Conservation (phyloP, 768 basidiomycete genomes). For the Amanita fuliginea region DNA sequence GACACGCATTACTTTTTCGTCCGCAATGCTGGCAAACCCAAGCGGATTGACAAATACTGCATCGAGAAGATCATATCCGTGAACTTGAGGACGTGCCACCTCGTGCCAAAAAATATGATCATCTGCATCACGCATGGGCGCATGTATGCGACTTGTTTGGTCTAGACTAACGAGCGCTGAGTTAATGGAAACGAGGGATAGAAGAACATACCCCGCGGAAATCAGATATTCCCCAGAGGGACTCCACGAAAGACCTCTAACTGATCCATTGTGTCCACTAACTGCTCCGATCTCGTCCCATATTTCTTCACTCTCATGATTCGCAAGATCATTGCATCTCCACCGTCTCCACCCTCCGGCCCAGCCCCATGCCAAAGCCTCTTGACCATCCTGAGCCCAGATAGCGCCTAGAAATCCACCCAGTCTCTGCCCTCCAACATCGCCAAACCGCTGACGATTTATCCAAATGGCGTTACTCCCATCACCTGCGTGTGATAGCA, state of each 20-base stretch:
- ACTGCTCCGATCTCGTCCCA: constrained; percentile 79
- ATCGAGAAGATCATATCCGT: constrained; percentile 88
- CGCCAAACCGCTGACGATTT: constrained; percentile 84
- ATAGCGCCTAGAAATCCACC: constrained; percentile 89
- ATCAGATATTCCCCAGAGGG: constrained; percentile 78
- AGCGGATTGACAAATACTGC: constrained; percentile 66
- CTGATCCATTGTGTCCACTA: constrained; percentile 75
- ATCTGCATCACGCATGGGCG: constrained; percentile 24
- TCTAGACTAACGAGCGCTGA: constrained; percentile 46
- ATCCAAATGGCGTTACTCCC: constrained; percentile 72
- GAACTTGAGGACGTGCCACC: constrained; percentile 86
- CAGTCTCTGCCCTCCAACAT: constrained; percentile 82
- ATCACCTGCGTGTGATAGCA: constrained; percentile 22
- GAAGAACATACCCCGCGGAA: constrained; percentile 58
- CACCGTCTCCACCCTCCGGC: constrained; percentile 90
- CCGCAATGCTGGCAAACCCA: constrained; percentile 83
- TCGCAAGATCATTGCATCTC: constrained; percentile 27
- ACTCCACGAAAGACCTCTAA: constrained; percentile 81
- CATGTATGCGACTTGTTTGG: constrained; percentile 89
- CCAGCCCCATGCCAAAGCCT: constrained; percentile 87
- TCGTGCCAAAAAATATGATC: constrained; percentile 56
- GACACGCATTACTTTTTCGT: constrained; percentile 91
- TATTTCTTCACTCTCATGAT: constrained; percentile 21
- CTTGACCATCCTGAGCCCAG: constrained; percentile 56
- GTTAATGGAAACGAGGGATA: neutral